Conservation (phyloP, 2,329 filamentous ascomycete species). For the Lasiodiplodia citricola region DNA sequence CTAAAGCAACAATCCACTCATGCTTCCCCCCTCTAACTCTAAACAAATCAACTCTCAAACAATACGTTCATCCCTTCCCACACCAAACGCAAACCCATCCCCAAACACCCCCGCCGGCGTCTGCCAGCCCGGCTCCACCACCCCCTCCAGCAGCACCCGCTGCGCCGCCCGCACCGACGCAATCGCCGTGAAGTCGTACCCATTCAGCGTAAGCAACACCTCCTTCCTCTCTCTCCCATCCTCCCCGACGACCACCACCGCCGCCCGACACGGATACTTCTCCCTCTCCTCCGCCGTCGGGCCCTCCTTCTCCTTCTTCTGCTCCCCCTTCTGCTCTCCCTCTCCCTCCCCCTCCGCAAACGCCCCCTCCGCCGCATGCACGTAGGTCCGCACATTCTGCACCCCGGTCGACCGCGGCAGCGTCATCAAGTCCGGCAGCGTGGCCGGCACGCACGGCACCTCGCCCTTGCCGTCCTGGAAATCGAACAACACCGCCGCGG, state of each 20-base stretch:
- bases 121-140: not conserved
- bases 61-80: no score
- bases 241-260: not conserved
- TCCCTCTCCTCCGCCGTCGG: not conserved
- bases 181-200: not conserved
- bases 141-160: not conserved
- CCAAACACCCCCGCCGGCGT: not conserved
- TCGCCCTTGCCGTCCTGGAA: not conserved
- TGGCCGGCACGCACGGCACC: not conserved
- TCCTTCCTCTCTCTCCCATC: not conserved
- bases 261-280: not conserved
- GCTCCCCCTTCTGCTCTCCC: not conserved
- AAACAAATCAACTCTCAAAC: no score
- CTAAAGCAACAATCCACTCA: no score
- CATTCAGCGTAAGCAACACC: not conserved
- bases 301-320: not conserved
- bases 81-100: no score
- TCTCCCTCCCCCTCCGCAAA: not conserved
- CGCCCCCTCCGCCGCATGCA: not conserved
- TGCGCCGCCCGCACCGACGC: not conserved
- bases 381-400: not conserved
- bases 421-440: not conserved
- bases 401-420: not conserved
- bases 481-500: not conserved
- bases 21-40: no score